These are phyloP conservation scores for Irpex lacteus DNA, from an alignment of 1,284 basidiomycete species.

Conservation along the genomic window DNA sequence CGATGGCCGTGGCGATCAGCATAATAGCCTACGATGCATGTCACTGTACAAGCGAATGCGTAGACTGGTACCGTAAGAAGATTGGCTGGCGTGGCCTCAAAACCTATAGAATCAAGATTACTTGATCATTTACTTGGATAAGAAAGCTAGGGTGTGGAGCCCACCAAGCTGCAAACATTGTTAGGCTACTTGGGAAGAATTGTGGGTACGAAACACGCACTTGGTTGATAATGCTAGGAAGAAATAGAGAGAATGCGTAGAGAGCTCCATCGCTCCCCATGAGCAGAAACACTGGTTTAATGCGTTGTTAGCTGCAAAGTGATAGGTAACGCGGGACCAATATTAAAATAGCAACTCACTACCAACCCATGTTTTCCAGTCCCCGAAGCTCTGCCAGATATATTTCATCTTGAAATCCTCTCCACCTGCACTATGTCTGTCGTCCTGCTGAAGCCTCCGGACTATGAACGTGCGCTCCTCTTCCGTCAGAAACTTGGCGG, in stretches of 20 bases:
- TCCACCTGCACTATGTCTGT: conserved; percentile 71
- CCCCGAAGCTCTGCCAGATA: conserved; percentile 56
- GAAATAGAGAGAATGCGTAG: conserved; percentile 72
- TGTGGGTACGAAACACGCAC: conserved; percentile 13
- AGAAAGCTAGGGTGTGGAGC: conserved; percentile 16
- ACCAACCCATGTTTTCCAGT: conserved; percentile 75
- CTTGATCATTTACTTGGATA: neutral
- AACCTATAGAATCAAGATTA: conserved; percentile 40
- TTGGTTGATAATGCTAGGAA: conserved; percentile 70
- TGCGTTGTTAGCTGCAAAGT: neutral
- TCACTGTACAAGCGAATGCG: conserved; percentile 60
- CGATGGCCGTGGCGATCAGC: conserved; percentile 61
- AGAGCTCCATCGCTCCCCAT: conserved; percentile 50
- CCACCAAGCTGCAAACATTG: conserved; percentile 42
- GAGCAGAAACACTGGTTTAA: conserved; percentile 49
- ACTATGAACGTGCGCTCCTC: conserved; percentile 68
- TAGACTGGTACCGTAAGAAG: conserved; percentile 71
- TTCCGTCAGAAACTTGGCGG: conserved; percentile 71
- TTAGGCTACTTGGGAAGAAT: too few relatives aligned
- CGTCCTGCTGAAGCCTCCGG: conserved; percentile 61
- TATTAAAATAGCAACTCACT: conserved; percentile 37
- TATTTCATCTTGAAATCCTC: conserved; percentile 62
- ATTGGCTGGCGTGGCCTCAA: conserved; percentile 67
- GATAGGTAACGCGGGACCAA: too few relatives aligned
- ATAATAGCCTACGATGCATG: conserved; percentile 58